These are phyloP conservation scores for Cronartium quercuum DNA, from an alignment of 1,284 basidiomycete species.

Conservation along the genomic window DNA sequence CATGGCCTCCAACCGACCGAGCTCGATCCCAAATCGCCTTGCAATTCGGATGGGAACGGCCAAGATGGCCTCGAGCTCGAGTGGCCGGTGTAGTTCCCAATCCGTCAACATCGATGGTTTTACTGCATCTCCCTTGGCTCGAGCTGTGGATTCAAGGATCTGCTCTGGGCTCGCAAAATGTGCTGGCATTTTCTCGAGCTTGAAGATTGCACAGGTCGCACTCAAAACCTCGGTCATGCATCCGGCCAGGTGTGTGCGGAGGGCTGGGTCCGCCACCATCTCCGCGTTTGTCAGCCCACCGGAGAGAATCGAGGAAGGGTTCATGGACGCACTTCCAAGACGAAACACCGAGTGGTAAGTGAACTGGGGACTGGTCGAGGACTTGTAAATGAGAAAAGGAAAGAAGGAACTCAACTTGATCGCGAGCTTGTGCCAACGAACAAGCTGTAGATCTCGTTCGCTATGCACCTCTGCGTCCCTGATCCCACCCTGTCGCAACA, in stretches of 20 bases:
- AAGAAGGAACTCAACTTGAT: constrained; percentile 33
- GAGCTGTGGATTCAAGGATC: constrained; percentile 50
- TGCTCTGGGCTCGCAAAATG: constrained; percentile 50
- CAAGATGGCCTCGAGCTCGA: constrained; percentile 52
- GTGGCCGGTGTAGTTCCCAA: constrained; percentile 49
- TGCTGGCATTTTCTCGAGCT: constrained; percentile 46
- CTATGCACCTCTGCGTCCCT: constrained; percentile 51
- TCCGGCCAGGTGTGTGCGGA: constrained; percentile 49
- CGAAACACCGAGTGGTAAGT: constrained; percentile 5
- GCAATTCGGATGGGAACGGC: constrained; percentile 49
- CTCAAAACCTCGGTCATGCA: constrained; percentile 52
- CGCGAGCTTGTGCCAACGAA: constrained; percentile 53
- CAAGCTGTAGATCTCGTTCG: constrained; percentile 51
- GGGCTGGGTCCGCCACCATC: constrained; percentile 50
- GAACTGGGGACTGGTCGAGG: neutral
- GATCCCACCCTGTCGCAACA: constrained; percentile 49
- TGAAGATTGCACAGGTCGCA: constrained; percentile 50
- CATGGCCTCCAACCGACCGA: constrained; percentile 51
- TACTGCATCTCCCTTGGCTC: constrained; percentile 48
- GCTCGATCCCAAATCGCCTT: constrained; percentile 48
- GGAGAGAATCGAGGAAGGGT: constrained; percentile 52
- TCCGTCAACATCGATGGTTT: constrained; percentile 52
- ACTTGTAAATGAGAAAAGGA: neutral
- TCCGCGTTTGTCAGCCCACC: constrained; percentile 50
- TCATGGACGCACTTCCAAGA: constrained; percentile 53